These are phyloP conservation scores for Cytospora chrysosperma DNA, from an alignment of 2,329 filamentous ascomycete species.

Conservation along the genomic window DNA sequence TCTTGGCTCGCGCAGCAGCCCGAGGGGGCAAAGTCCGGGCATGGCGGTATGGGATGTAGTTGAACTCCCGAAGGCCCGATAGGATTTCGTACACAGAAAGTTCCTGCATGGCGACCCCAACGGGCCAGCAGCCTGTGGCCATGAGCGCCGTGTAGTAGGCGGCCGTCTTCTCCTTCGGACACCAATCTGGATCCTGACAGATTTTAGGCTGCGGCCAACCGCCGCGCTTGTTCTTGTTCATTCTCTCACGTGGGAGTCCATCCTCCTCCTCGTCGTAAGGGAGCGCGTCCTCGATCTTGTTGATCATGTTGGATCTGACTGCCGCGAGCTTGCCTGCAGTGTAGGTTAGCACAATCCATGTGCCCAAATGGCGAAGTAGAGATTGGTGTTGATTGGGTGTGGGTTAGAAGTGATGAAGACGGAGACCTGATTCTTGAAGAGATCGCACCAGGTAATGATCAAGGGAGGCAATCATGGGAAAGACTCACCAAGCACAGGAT, in stretches of 20 bases:
- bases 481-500: conserved; percentile 2
- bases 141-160: not conserved
- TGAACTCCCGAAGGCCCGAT: not conserved
- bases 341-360: not conserved
- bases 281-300: not conserved
- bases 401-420: no score
- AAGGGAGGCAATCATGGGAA: not conserved
- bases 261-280: conserved; percentile 1
- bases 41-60: not conserved
- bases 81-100: not conserved
- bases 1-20: not conserved
- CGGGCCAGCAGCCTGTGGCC: not conserved
- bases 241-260: not conserved
- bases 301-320: not conserved
- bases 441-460: not conserved
- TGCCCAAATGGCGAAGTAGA: not conserved
- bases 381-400: no score
- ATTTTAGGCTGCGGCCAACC: not conserved
- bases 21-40: not conserved
- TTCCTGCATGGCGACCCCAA: not conserved
- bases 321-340: conserved; percentile 4
- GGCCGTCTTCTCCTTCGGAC: not conserved
- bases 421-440: no score
- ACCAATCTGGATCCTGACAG: conserved; percentile 1
- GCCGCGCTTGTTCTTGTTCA: not conserved